These are phyloP conservation scores for Pleurotus djamor DNA, from an alignment of 768 basidiomycete genomes.

Conservation along the genomic window DNA sequence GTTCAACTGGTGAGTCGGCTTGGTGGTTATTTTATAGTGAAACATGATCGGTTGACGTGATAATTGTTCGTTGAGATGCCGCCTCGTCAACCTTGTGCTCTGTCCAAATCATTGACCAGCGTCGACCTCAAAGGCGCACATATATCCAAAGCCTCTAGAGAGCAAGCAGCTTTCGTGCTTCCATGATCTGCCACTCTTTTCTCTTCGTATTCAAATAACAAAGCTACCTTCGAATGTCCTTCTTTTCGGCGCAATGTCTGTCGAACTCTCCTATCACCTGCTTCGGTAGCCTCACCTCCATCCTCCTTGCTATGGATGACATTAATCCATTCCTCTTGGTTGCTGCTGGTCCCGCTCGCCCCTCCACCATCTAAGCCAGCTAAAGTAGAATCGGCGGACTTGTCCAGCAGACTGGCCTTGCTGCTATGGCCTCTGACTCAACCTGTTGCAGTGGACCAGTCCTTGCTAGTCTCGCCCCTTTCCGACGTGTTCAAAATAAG, in stretches of 20 bases:
- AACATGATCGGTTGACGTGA: conserved; percentile 8
- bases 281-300: not conserved
- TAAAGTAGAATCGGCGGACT: not conserved
- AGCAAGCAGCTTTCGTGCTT: too few species aligned
- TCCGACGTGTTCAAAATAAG: not conserved
- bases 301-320: conserved; percentile 7
- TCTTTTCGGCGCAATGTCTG: too few species aligned
- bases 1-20: too few species aligned
- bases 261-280: conserved; percentile 7
- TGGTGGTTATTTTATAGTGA: not conserved
- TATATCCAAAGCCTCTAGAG: too few species aligned
- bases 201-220: too few species aligned
- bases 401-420: not conserved
- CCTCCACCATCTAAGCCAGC: not conserved
- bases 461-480: not conserved
- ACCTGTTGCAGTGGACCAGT: not conserved
- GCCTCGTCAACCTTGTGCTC: not conserved
- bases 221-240: too few species aligned
- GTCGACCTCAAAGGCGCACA: too few species aligned
- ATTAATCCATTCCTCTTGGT: not conserved
- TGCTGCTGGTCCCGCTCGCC: not conserved
- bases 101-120: not conserved
- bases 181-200: too few species aligned
- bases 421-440: not conserved
- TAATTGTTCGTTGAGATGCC: conserved; percentile 4